Evolutionary conservation across 345 rosid species (phyloP).

Genomic region (Dipteronia sinensis): DNA sequence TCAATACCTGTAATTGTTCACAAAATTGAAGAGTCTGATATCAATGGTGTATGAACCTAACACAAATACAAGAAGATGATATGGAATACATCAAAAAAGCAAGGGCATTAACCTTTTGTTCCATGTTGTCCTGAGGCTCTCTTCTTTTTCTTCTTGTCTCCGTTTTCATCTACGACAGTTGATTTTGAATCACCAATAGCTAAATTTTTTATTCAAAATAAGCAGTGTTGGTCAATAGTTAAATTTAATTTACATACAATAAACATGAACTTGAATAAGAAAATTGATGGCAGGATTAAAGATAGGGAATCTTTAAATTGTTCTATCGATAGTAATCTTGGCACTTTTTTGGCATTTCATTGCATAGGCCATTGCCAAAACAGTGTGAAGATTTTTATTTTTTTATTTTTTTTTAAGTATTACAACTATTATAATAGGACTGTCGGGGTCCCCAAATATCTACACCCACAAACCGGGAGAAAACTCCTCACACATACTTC

Average conservation of each 20-base stretch:
- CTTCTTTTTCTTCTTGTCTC: constrained; percentile 33
- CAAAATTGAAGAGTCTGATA: background rate
- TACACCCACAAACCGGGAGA: too few species aligned
- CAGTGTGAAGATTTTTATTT: too few species aligned
- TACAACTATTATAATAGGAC: too few species aligned
- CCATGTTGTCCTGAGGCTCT: constrained; percentile 12
- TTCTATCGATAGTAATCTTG: too few species aligned
- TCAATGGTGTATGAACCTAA: background rate
- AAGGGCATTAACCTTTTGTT: constrained; percentile 46
- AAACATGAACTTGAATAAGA: background rate
- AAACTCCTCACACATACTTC: too few species aligned
- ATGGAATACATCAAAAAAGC: background rate
- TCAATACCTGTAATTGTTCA: constrained; percentile 39
- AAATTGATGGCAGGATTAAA: too few species aligned
- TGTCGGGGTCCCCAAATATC: too few species aligned
- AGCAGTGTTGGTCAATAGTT: constrained; percentile 13
- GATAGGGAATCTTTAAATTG: too few species aligned
- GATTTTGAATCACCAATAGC: constrained; percentile 66
- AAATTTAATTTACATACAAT: background rate
- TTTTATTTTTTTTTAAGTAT: too few species aligned
- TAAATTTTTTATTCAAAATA: constrained; percentile 32
- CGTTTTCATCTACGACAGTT: constrained; percentile 46
- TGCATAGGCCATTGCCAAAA: too few species aligned
- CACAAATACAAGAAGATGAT: background rate
- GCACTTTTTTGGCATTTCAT: too few species aligned